These are phyloP conservation scores for Onygena corvina DNA, from an alignment of 2,329 filamentous ascomycete genomes.

Conservation along the genomic window DNA sequence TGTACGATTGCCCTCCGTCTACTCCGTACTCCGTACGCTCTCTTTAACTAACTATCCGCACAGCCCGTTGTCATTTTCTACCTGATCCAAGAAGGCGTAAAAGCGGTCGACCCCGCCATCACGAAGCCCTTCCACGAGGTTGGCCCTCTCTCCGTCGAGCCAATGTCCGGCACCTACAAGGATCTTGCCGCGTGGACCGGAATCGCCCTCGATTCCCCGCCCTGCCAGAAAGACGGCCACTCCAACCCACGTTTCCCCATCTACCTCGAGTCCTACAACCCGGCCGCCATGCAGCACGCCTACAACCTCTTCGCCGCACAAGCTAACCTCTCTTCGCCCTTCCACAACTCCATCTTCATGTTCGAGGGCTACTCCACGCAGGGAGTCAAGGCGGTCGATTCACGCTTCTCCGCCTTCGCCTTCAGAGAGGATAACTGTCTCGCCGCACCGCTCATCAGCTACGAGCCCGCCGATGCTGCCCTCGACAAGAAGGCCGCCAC, in stretches of 20 bases:
- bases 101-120: conserved; percentile 31
- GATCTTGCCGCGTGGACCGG: conserved; percentile 38
- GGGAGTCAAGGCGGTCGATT: conserved; percentile 32
- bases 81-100: conserved; percentile 27
- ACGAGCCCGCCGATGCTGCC: conserved; percentile 19
- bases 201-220: conserved; percentile 27
- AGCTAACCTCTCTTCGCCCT: conserved; percentile 22
- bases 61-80: conserved; percentile 24
- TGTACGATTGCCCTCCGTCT: conserved; percentile 3
- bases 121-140: conserved; percentile 36
- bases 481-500: conserved; percentile 18
- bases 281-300: conserved; percentile 26
- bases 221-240: conserved; percentile 34
- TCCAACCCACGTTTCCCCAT: conserved; percentile 37
- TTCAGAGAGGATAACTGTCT: conserved; percentile 38
- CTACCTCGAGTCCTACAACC: conserved; percentile 33
- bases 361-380: conserved; percentile 44
- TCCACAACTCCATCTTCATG: conserved; percentile 40
- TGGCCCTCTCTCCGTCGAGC: conserved; percentile 26
- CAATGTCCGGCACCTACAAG: conserved; percentile 33
- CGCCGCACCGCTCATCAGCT: conserved; percentile 23
- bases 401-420: conserved; percentile 35
- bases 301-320: conserved; percentile 30
- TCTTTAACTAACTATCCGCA: background rate
- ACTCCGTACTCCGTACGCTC: background rate